Evolutionary conservation across 352 stramenopile genomes (phyloP).

Genomic region (Globisporangium mamillatum): DNA sequence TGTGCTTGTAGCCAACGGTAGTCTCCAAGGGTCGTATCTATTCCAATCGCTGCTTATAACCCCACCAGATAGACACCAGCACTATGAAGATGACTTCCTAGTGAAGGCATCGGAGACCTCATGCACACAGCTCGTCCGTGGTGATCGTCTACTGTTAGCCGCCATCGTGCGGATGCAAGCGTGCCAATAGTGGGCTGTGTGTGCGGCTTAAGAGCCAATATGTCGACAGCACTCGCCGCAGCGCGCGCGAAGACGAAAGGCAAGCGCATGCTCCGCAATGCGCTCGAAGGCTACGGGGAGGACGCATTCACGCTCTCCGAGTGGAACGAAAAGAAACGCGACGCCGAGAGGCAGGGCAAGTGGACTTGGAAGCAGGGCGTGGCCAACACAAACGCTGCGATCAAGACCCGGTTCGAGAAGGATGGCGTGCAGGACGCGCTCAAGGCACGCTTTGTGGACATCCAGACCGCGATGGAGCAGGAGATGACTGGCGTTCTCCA

Average conservation of each 20-base stretch:
- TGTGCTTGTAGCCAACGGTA: not conserved
- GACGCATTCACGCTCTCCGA: conserved; percentile 45
- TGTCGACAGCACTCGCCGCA: conserved; percentile 63
- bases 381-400: conserved; percentile 29
- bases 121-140: not conserved
- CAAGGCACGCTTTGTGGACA: conserved; percentile 35
- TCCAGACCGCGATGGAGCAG: conserved; percentile 31
- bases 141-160: not conserved
- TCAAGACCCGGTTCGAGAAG: conserved; percentile 41
- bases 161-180: not conserved
- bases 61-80: not conserved
- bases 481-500: conserved; percentile 25
- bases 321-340: conserved; percentile 56
- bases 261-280: conserved; percentile 61
- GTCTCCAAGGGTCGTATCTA: not conserved
- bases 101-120: not conserved
- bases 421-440: conserved; percentile 23
- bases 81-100: not conserved
- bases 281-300: conserved; percentile 49
- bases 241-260: conserved; percentile 63
- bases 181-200: not conserved
- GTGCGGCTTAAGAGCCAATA: conserved; percentile 13
- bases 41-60: not conserved
- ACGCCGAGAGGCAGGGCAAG: conserved; percentile 27
- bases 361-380: conserved; percentile 49